Evolutionary conservation across 345 rosid genomes (phyloP).

Genomic region (Alliaria petiolata): DNA sequence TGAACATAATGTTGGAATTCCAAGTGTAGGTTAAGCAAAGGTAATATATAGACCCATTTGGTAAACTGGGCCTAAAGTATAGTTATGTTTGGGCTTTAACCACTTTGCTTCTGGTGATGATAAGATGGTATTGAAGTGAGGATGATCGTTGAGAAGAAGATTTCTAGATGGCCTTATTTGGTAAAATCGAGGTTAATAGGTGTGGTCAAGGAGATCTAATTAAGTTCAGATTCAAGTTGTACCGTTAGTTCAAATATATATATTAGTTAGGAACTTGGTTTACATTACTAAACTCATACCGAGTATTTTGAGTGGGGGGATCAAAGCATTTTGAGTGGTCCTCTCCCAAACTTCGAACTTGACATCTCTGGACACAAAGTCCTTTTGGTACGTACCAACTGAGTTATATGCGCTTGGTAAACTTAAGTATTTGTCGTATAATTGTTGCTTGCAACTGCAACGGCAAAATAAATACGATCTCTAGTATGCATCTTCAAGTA

Average conservation of each 20-base stretch:
- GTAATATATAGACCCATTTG: neutral
- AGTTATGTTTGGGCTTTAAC: neutral
- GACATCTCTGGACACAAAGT: too few species aligned
- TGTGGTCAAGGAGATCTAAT: neutral
- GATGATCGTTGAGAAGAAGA: neutral
- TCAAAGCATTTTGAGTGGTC: too few species aligned
- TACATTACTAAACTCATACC: too few species aligned
- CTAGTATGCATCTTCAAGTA: too few species aligned
- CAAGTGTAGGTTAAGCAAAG: neutral
- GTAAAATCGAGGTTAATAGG: neutral
- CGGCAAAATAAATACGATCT: too few species aligned
- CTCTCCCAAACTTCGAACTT: too few species aligned
- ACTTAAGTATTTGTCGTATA: too few species aligned
- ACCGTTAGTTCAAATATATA: neutral
- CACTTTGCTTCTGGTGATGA: neutral
- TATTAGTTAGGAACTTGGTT: neutral
- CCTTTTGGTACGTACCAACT: too few species aligned
- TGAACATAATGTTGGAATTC: too few species aligned
- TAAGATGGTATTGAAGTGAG: neutral
- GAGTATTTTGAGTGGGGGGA: too few species aligned
- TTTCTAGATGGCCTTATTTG: neutral
- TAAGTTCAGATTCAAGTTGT: neutral
- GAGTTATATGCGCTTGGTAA: too few species aligned
- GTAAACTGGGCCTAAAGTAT: neutral
- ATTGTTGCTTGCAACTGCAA: too few species aligned